Conservation (phyloP, 2,329 filamentous ascomycete genomes). For the Bipolaris sorokiniana region DNA sequence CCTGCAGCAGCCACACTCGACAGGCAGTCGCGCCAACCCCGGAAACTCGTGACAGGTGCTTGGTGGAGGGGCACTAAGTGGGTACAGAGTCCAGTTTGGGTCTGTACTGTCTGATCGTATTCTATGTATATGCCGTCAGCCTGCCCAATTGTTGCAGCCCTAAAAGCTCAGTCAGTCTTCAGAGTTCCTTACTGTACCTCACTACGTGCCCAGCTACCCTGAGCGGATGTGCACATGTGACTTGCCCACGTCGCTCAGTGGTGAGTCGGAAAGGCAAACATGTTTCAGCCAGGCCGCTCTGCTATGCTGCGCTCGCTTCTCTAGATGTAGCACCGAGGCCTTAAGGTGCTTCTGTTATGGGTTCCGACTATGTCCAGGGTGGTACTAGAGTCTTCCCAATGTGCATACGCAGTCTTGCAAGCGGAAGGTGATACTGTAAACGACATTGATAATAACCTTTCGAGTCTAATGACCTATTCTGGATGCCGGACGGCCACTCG, state of each 20-base stretch:
- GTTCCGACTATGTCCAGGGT: constrained; percentile 1
- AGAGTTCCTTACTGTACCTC: constrained; percentile 28
- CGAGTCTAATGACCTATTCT: constrained; percentile 1
- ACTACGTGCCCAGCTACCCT: constrained; percentile 43
- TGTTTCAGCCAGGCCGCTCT: constrained; percentile 32
- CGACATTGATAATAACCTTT: neutral
- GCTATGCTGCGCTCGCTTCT: constrained; percentile 11
- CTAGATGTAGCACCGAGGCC: constrained; percentile 2
- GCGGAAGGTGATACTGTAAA: constrained; percentile 5
- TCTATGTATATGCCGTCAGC: constrained; percentile 10
- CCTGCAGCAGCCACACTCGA: constrained; percentile 31
- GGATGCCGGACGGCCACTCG: neutral
- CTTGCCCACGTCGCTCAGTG: constrained; percentile 30
- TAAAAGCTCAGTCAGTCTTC: constrained; percentile 22
- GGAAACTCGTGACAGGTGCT: constrained; percentile 21
- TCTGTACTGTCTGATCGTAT: constrained; percentile 7
- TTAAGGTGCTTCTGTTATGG: neutral
- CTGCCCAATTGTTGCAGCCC: constrained; percentile 9
- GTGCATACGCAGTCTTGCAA: constrained; percentile 1
- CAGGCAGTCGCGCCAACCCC: constrained; percentile 30
- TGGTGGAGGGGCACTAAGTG: constrained; percentile 12
- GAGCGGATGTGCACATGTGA: constrained; percentile 34
- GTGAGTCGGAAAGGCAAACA: constrained; percentile 41
- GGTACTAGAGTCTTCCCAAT: neutral
- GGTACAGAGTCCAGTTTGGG: constrained; percentile 5